phyloP scores from a whole-genome alignment of 129 eudicot genomes.

The Ambrosia artemisiifolia region DNA sequence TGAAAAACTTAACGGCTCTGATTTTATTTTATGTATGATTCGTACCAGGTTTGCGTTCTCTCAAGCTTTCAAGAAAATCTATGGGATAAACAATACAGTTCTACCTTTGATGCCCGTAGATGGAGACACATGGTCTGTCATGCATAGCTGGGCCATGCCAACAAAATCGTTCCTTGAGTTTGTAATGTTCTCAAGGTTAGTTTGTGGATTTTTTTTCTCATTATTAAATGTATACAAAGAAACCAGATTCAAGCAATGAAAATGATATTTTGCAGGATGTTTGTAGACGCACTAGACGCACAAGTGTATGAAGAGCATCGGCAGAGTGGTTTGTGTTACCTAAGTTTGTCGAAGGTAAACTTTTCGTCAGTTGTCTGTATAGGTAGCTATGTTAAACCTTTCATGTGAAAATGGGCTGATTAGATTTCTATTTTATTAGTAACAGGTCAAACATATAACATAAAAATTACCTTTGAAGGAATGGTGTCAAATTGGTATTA shows the following conservation, averaged over 20 bases:
- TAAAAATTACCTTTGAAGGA: background rate
- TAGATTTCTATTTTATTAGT: background rate
- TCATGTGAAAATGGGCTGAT: background rate
- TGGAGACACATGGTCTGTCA: constrained; percentile 90
- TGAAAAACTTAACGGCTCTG: background rate
- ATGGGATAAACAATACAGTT: constrained; percentile 53
- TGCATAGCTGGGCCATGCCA: constrained; percentile 94
- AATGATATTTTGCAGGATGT: constrained; percentile 58
- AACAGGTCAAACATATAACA: background rate
- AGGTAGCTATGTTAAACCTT: background rate
- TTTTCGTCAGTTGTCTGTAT: background rate
- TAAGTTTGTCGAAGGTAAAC: constrained; percentile 72
- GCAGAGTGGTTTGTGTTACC: constrained; percentile 63
- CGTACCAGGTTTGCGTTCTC: constrained; percentile 67
- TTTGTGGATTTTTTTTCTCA: background rate
- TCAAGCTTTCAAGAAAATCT: constrained; percentile 74
- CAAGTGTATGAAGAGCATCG: constrained; percentile 72
- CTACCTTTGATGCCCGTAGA: constrained; percentile 79
- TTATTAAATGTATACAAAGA: constrained; percentile 1
- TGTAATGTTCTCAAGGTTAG: constrained; percentile 85
- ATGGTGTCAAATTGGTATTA: background rate
- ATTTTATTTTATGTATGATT: constrained; percentile 15
- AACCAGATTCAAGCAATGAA: background rate
- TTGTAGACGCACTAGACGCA: constrained; percentile 75
- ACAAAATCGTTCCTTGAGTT: constrained; percentile 87